Evolutionary conservation across 2,329 filamentous ascomycete genomes (phyloP), one percentile per base, ranked within the genome.

Genomic region (Diaporthe caulivora): DNA sequence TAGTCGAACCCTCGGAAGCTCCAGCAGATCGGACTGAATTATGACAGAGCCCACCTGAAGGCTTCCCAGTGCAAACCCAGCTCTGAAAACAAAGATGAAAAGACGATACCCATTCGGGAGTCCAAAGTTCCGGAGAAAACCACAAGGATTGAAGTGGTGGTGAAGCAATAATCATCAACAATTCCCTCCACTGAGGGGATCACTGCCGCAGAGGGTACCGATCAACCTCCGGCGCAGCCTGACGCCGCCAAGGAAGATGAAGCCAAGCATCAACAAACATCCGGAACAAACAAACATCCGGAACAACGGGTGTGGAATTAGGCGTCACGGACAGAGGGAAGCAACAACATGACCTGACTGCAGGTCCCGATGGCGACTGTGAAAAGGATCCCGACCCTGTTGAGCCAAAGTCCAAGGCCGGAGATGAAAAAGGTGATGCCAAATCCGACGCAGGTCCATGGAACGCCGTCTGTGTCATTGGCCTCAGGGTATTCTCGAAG

Each of bases 1-100:
- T 82, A 84, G 57, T 78, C 76, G 13, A 85, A 85, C 51, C 90
- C 92, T 1, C 89, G 92, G 76, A 95, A 95, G 79, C 84, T 94
- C 3, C 83, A 91, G 2, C 84, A 88, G 71, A 86, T 89, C n/a
- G 90, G 89, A 0, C 83, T 89, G 72, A 88, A 88, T 37, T 91
- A 91, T 74, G 90, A 92, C 74, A 84, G 91, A 18, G 89, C 90
- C 0, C 88, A 91, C 76, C 86, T 87, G 18, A 91, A 90, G 76
- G 89, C 11, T 83, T 90, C 54, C 76, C 85, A 7, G 86, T 88
- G 40, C 24, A 62, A 62, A 2, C 1, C 40, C 13, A 26, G 3
- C 57, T 44, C 13, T n/a, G 57, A 26, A 21, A 7, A n/a, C 49
- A 85, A 87, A 73, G 87, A 90, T 15, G 81, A 81, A 5, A 75